phyloP scores from a whole-genome alignment of 257 asterid species.

The Capsicum rhomboideum region DNA sequence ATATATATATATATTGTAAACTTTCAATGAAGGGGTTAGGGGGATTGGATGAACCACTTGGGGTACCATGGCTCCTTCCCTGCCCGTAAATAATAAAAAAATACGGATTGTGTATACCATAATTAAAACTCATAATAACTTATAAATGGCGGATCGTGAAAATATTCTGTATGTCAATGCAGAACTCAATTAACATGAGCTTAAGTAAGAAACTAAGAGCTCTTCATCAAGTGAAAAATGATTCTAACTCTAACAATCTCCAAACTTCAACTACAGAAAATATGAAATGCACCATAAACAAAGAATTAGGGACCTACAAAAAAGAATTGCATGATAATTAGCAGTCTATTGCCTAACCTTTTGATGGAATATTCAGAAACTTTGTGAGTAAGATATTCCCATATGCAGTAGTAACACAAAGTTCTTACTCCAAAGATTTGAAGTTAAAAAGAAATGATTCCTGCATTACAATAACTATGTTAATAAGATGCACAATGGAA shows the following conservation, averaged over 20 bases:
- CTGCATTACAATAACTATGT: conserved; percentile 24
- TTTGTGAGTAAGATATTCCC: conserved; percentile 85
- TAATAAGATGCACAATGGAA: neutral
- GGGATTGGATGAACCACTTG: too few species aligned
- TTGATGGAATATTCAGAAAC: conserved; percentile 74
- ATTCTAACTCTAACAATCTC: neutral
- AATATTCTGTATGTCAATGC: too few species aligned
- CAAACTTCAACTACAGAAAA: neutral
- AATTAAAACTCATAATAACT: too few species aligned
- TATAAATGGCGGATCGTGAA: too few species aligned
- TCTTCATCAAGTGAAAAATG: neutral
- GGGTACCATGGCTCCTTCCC: too few species aligned
- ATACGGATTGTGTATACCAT: too few species aligned
- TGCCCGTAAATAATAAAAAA: too few species aligned
- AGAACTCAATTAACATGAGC: too few species aligned
- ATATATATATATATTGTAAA: too few species aligned
- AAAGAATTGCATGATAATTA: neutral
- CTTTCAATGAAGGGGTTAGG: too few species aligned
- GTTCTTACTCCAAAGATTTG: conserved; percentile 74
- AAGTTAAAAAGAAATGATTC: conserved; percentile 59
- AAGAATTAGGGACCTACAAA: neutral
- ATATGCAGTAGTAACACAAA: conserved; percentile 93
- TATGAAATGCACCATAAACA: neutral
- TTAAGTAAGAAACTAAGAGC: neutral
- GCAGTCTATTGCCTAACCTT: conserved; percentile 52